phyloP scores from a whole-genome alignment of 2,329 filamentous ascomycete species.

The Aureobasidium sp. region DNA sequence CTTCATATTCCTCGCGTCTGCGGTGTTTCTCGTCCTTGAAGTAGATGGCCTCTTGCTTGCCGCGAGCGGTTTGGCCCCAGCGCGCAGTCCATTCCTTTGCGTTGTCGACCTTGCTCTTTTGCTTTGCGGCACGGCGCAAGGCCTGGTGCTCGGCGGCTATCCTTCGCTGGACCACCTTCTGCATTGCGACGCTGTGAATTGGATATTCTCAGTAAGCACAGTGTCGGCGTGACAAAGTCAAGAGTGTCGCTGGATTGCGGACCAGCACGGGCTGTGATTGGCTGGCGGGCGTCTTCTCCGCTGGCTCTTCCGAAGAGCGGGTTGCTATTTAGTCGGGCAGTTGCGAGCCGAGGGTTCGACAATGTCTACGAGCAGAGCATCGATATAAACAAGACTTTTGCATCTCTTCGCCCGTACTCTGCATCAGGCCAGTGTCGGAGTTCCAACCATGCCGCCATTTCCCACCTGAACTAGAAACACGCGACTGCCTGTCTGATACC shows the following conservation, averaged over 20 bases:
- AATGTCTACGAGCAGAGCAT: not conserved
- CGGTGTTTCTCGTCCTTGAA: conserved; percentile 41
- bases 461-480: not conserved
- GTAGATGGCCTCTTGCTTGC: conserved; percentile 21
- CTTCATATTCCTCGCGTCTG: conserved; percentile 66
- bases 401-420: not conserved
- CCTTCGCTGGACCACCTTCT: conserved; percentile 61
- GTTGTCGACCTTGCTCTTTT: conserved; percentile 16
- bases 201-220: not conserved
- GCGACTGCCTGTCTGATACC: not conserved
- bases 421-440: not conserved
- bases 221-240: not conserved
- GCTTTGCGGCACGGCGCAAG: conserved; percentile 27
- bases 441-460: not conserved
- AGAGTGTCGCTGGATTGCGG: not conserved
- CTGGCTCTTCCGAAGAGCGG: not conserved
- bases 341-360: conserved; percentile 5
- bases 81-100: conserved; percentile 26
- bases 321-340: not conserved
- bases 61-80: conserved; percentile 13
- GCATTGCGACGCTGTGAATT: conserved; percentile 41
- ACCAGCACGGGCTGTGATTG: not conserved
- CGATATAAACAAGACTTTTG: not conserved
- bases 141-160: conserved; percentile 59
- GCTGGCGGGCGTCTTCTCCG: not conserved